Conservation (phyloP, 2,329 filamentous ascomycete species). For the Apiospora rasikravindrae region DNA sequence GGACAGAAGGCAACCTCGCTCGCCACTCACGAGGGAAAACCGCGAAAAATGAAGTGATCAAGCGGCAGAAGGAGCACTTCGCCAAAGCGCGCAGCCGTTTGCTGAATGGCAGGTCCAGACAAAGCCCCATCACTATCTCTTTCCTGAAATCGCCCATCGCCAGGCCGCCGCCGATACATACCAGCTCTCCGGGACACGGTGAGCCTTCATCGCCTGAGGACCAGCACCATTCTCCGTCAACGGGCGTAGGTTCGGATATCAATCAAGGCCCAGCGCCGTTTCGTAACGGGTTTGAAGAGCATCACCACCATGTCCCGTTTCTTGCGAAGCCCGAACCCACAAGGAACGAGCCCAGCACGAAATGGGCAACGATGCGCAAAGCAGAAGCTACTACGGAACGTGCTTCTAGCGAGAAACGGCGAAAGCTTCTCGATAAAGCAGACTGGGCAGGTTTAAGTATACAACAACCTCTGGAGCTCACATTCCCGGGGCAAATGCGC, state of each 20-base stretch:
- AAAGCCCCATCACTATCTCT: slow-evolving; percentile 40
- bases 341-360: neutral
- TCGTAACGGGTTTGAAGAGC: neutral
- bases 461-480: slow-evolving; percentile 40
- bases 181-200: neutral
- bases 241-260: too few relatives aligned
- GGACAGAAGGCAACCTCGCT: slow-evolving; percentile 53
- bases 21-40: slow-evolving; percentile 44
- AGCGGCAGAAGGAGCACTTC: slow-evolving; percentile 54
- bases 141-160: slow-evolving; percentile 27
- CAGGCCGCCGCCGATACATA: slow-evolving; percentile 19
- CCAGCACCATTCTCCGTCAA: neutral
- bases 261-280: neutral
- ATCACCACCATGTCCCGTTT: neutral
- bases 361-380: neutral
- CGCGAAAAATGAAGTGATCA: slow-evolving; percentile 40
- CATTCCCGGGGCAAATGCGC: slow-evolving; percentile 33
- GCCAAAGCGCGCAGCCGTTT: slow-evolving; percentile 46
- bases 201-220: neutral
- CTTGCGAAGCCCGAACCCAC: neutral
- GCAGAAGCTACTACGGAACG: neutral
- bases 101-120: slow-evolving; percentile 34
- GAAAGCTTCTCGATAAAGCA: slow-evolving; percentile 36
- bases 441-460: slow-evolving; percentile 43
- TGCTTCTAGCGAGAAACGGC: slow-evolving; percentile 33